These are phyloP conservation scores for Fusarium miscanthi DNA, from an alignment of 2,329 filamentous ascomycete species.

Conservation along the genomic window DNA sequence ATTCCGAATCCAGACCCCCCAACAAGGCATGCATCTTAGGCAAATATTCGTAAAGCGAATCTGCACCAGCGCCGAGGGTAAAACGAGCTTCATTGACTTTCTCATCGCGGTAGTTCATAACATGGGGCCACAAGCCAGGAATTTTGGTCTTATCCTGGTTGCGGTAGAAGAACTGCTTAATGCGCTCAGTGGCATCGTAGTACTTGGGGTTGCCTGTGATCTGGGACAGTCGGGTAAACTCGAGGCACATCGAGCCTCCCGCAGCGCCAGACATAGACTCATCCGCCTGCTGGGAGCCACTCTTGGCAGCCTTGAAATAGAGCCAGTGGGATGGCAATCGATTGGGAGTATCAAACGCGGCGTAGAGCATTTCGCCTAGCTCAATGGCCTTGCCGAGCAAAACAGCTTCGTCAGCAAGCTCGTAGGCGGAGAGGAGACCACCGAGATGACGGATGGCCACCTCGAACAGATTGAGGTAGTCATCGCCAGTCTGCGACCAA, in stretches of 20 bases:
- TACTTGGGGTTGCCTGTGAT: conserved; percentile 78
- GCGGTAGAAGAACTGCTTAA: conserved; percentile 74
- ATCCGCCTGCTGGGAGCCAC: conserved; percentile 52
- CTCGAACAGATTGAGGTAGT: conserved; percentile 69
- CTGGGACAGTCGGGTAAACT: conserved; percentile 80
- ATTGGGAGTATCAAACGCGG: conserved; percentile 66
- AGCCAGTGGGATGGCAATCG: conserved; percentile 61
- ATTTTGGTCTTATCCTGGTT: conserved; percentile 74
- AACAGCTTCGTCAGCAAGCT: conserved; percentile 59
- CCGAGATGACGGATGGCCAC: conserved; percentile 69
- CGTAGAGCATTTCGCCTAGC: conserved; percentile 64
- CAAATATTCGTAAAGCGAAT: conserved; percentile 69
- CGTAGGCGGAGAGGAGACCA: conserved; percentile 63
- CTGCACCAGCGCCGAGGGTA: conserved; percentile 58
- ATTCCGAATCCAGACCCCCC: conserved; percentile 71
- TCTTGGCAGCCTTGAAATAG: conserved; percentile 55
- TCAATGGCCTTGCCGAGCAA: conserved; percentile 64
- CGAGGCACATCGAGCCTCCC: conserved; percentile 75
- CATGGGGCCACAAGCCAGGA: conserved; percentile 78
- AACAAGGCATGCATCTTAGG: conserved; percentile 71
- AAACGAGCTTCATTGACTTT: conserved; percentile 54
- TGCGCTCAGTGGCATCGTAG: conserved; percentile 79
- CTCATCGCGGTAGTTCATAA: conserved; percentile 69
- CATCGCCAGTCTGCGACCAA: conserved; percentile 60
- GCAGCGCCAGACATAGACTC: conserved; percentile 56